Base-by-base conservation (phyloP, 106 monocot species). In the Dendrobium chrysotoxum region DNA sequence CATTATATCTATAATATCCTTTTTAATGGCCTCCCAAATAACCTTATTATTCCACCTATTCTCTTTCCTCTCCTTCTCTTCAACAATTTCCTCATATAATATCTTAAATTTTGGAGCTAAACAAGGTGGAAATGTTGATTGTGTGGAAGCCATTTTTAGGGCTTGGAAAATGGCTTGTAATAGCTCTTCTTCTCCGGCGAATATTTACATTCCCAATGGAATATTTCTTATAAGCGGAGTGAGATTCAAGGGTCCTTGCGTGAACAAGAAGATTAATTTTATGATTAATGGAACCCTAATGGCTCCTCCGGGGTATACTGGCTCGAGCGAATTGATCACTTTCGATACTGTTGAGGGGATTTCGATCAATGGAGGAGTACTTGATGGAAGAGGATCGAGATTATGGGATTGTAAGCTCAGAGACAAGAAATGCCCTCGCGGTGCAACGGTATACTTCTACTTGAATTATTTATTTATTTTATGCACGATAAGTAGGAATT, bases 351-450 rank as follows among this genome's bases (percentile, higher is more conserved):
- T 93, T 12, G 84, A 89, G 4, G 85, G 89, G 13, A 72, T 91
- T 10, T 83, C 81, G 10, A 46, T 93, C 38, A 40, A 42, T 54
- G 93, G 93, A 18, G 93, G 93, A 7, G 84, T 72, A 11, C 44
- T 93, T 54, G 82, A 93, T 28, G 93, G 93, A 15, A 82, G 45
- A 46, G 93, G 93, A 3, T 42, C 79, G 3, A n/a, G 86, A 8
- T 70, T 93, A 21, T 93, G 93, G 93, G 47, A 79, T 7, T 93
- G 93, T 87, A 93, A 91, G 68, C 44, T 39, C 1, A 17, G 30
- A 16, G 77, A 76, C 54, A 61, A 25, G 5, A 40, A 64, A 21
- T 93, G 93, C 68, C 93, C 89, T 0, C 4, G 1, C 2, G 91
- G 91, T 2, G 79, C 87, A 15, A 57, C 91, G 66, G 93, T 93